Evolutionary conservation across 2,329 filamentous ascomycete species (phyloP), one percentile per base, ranked within the genome.

Genomic region (Fusarium begoniae): DNA sequence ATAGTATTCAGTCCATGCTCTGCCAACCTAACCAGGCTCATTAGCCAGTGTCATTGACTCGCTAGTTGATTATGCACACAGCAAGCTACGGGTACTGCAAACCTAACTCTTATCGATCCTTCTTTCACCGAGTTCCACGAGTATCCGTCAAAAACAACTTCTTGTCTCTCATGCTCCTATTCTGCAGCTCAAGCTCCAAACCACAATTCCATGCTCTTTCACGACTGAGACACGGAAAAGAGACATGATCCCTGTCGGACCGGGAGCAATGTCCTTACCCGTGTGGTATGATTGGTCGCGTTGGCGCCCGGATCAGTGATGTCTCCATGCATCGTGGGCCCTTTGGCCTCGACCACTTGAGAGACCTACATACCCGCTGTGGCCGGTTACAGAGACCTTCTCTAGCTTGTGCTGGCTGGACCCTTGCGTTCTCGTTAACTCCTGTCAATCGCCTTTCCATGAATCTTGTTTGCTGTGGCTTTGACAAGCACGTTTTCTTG

Each of bases 261-360:
- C 69, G 59, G 69, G 66, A 73, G 61, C 43, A 50, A 58, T 69
- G 74, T 68, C 63, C 57, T 55, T 66, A 57, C 60, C 50, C 54
- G 38, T 57, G 58, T 56, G 30, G 69, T 59, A 54, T 82, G 78
- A 82, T 82, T 83, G 81, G 81, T 51, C 70, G 55, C 74, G 74
- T 81, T 81, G 80, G 79, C 81, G 81, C 81, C 80, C 74, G 72
- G 69, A 70, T 77, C 68, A 64, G 73, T 79, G 75, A 76, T 78
- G 68, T 68, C 70, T 62, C 73, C 76, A 74, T 75, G 69, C 74
- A 73, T 71, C 70, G 68, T 76, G 77, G 77, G 67, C 62, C 64
- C 47, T 58, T 68, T 60, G 61, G 68, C 54, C 50, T 66, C 58
- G 76, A 69, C 75, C 76, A 76, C 72, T 79, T 67, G 66, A 75